Evolutionary conservation across 2,329 filamentous ascomycete genomes (phyloP).

Genomic region (Teratosphaeria epicoccoides): DNA sequence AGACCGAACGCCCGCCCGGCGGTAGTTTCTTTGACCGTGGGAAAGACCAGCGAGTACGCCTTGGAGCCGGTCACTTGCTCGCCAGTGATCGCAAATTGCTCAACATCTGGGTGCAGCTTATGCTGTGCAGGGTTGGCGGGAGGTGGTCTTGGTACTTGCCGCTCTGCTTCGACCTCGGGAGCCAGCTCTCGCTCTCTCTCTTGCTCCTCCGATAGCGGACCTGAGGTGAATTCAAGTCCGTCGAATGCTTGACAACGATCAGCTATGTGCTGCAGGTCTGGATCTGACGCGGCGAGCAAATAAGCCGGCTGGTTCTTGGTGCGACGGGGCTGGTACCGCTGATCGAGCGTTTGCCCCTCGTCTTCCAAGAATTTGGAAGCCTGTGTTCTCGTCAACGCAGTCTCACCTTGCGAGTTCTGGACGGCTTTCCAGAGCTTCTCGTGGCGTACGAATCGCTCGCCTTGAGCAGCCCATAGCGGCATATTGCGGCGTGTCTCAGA

Average conservation of each 20-base stretch:
- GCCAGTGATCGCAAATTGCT: conserved; percentile 32
- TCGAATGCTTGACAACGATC: conserved; percentile 15
- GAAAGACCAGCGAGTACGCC: conserved; percentile 39
- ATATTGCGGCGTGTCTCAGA: conserved; percentile 39
- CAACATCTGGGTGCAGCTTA: conserved; percentile 34
- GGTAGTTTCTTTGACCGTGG: conserved; percentile 30
- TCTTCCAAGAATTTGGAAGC: conserved; percentile 43
- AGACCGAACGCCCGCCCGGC: background rate
- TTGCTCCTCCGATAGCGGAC: conserved; percentile 59
- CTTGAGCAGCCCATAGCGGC: conserved; percentile 52
- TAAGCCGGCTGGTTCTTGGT: background rate
- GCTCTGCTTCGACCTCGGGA: conserved; percentile 53
- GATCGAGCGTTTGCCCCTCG: conserved; percentile 43
- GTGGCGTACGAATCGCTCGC: conserved; percentile 39
- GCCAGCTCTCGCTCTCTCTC: conserved; percentile 58
- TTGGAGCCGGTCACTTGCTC: conserved; percentile 13
- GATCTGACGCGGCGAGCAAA: conserved; percentile 8
- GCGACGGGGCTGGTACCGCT: conserved; percentile 35
- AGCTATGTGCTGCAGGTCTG: conserved; percentile 13
- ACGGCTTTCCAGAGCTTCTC: conserved; percentile 26
- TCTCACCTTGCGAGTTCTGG: conserved; percentile 3
- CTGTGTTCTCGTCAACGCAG: conserved; percentile 11
- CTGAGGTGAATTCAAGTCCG: too few species aligned
- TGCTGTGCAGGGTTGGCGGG: conserved; percentile 33
- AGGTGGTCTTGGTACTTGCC: conserved; percentile 40